phyloP scores from a whole-genome alignment of 2,329 filamentous ascomycete species.

The Davidsoniella neocaledoniae region DNA sequence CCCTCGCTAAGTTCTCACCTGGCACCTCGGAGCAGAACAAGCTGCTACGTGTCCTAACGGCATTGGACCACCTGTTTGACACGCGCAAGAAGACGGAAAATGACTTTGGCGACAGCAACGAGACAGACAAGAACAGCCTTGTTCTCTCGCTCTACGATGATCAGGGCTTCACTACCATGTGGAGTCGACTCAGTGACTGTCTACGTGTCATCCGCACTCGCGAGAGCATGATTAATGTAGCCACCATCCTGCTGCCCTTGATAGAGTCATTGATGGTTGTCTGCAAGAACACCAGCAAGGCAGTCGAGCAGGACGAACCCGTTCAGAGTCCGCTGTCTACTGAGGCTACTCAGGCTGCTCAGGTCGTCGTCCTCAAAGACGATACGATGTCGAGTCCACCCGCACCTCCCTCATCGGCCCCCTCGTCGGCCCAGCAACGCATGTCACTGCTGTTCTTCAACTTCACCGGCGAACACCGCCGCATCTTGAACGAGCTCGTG shows the following conservation, averaged over 20 bases:
- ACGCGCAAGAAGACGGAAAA: slow-evolving; percentile 48
- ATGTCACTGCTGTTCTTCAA: slow-evolving; percentile 90
- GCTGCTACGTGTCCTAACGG: slow-evolving; percentile 76
- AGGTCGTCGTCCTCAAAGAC: background rate
- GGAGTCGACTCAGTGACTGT: slow-evolving; percentile 82
- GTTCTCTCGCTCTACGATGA: slow-evolving; percentile 82
- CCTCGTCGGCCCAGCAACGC: slow-evolving; percentile 47
- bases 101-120: slow-evolving; percentile 49
- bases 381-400: slow-evolving; percentile 19
- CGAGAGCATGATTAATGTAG: slow-evolving; percentile 92
- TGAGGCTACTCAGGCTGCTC: background rate
- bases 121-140: slow-evolving; percentile 61
- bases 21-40: slow-evolving; percentile 95
- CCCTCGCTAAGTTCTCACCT: slow-evolving; percentile 87
- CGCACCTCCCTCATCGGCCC: slow-evolving; percentile 51
- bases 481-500: slow-evolving; percentile 94
- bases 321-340: background rate
- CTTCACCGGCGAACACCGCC: slow-evolving; percentile 93
- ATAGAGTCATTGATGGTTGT: slow-evolving; percentile 98
- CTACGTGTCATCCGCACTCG: slow-evolving; percentile 75
- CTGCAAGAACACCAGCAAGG: slow-evolving; percentile 87
- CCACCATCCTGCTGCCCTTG: slow-evolving; percentile 81
- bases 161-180: slow-evolving; percentile 74
- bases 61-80: slow-evolving; percentile 89
- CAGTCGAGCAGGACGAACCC: slow-evolving; percentile 32